Conservation (phyloP, 225 moss, liverwort and hornwort genomes). For the Polytrichum commune region DNA sequence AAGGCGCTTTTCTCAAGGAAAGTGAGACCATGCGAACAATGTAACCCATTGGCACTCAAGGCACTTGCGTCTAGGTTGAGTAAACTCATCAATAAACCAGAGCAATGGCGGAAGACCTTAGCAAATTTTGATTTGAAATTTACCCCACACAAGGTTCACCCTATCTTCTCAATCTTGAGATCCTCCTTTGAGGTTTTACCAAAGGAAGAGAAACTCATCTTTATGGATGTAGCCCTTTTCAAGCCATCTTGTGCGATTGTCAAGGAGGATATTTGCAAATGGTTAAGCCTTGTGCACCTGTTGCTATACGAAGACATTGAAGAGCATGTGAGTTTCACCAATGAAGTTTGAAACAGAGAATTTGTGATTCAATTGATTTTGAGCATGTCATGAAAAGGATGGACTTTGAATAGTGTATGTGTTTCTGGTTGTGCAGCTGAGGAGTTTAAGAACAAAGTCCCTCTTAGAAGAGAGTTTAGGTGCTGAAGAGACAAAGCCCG, state of each 20-base stretch:
- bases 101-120: background rate
- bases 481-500: background rate
- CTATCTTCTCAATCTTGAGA: background rate
- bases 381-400: background rate
- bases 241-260: background rate
- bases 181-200: background rate
- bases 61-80: background rate
- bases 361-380: background rate
- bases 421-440: background rate
- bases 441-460: background rate
- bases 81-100: background rate
- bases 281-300: background rate
- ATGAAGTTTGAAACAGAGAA: background rate
- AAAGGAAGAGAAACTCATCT: background rate
- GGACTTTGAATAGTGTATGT: background rate
- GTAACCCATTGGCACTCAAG: background rate
- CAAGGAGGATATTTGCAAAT: background rate
- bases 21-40: background rate
- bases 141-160: no score
- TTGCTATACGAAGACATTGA: background rate
- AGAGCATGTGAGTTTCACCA: background rate
- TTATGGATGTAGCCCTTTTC: slow-evolving; percentile 2
- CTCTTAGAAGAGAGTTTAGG: background rate
- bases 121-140: background rate
- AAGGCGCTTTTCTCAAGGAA: background rate